Evolutionary conservation across 208 protist genomes (phyloP), one percentile per base, ranked within the genome.

Genomic region (Blechomonas ayalai): DNA sequence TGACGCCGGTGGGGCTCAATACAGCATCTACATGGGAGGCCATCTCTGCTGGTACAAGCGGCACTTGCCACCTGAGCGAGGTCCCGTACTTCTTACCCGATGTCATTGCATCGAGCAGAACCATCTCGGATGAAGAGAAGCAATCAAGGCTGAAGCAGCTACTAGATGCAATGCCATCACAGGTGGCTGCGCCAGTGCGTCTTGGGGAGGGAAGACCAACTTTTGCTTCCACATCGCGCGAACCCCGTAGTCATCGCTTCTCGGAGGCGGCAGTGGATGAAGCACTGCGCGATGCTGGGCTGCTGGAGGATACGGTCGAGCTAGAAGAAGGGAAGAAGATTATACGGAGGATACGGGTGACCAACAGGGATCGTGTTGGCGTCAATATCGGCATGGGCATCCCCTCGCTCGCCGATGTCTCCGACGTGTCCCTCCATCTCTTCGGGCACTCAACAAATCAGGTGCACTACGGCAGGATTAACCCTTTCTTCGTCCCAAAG

Each of bases 401-500:
- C 40, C 82, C 84, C 12, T 95, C 82, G 0, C 56, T 95, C 12
- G 40, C 60, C 13, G 85, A 93, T 45, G 75, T 91, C 0, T 56
- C 61, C 3, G 84, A 94, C 43, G 79, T 77, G n/a, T 51, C 75
- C 0, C 51, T 62, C 12, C 50, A 50, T 26, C 63, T 93, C 5
- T 63, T 60, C n/a, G 65, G 52, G 0, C 55, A 5, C 48, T n/a
- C n/a, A n/a, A n/a, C n/a, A n/a, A n/a, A 22, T 8, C 36, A 31
- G 9, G 64, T 76, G 28, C 64, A 78, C 40, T 77, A 70, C 57
- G 72, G 44, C 31, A 69, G 56, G 59, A 67, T 98, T 41, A 74
- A 80, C 44, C 92, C 95, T 1, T 78, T 92, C 28, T 98, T 98
- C 55, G 79, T 99, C 13, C 97, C 97, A 2, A 90, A 94, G 48